phyloP scores from a whole-genome alignment of 2,329 filamentous ascomycete species.

The Colletotrichum musicola region DNA sequence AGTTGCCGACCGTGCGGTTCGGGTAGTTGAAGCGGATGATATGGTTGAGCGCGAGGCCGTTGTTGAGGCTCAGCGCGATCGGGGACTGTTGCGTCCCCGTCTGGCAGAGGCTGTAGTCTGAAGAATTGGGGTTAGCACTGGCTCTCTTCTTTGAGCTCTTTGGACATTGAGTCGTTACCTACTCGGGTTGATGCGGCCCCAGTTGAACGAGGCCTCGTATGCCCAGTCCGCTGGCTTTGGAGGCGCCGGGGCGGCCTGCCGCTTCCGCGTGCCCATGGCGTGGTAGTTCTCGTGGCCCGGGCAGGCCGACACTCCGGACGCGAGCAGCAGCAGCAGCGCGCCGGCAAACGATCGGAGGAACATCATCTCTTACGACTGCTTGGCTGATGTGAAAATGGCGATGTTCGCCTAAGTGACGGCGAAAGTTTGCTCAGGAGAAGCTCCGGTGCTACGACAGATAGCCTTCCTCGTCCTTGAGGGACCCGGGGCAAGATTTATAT shows the following conservation, averaged over 20 bases:
- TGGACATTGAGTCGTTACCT: background rate
- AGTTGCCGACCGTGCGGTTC: constrained; percentile 50
- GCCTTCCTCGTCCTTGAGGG: background rate
- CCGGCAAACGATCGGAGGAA: background rate
- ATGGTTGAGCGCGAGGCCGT: constrained; percentile 56
- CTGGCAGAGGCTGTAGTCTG: constrained; percentile 54
- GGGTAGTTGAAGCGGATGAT: constrained; percentile 57
- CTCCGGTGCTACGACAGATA: background rate
- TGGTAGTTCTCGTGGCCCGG: constrained; percentile 27
- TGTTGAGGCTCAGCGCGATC: constrained; percentile 55
- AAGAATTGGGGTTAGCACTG: background rate
- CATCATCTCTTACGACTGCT: background rate
- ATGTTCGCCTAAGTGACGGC: background rate
- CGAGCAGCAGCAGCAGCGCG: background rate
- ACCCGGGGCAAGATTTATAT: background rate
- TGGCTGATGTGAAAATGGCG: background rate
- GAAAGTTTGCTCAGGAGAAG: background rate
- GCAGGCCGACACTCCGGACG: constrained; percentile 15
- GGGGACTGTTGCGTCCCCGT: constrained; percentile 64
- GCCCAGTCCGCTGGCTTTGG: constrained; percentile 27
- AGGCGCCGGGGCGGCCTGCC: background rate
- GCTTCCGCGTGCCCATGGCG: constrained; percentile 11
- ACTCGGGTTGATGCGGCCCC: constrained; percentile 36
- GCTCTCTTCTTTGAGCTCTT: too few relatives aligned
- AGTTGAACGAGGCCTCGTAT: constrained; percentile 38